phyloP scores from a whole-genome alignment of 805 yeast genomes.

The Pichia rugopelliculosa region DNA sequence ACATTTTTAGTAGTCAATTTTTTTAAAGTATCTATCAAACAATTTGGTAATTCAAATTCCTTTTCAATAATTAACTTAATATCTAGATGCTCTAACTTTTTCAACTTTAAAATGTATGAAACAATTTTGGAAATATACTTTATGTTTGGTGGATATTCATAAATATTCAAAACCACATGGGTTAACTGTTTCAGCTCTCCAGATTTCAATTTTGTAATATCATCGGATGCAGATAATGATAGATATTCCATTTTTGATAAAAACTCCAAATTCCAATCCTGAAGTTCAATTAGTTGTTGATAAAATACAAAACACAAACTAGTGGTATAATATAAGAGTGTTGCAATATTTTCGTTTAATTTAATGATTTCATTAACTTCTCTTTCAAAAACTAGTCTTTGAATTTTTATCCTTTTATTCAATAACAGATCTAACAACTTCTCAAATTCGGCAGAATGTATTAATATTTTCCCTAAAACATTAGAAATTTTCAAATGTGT shows the following conservation, averaged over 20 bases:
- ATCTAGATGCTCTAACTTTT: neutral
- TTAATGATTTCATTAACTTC: neutral
- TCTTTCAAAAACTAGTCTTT: constrained; percentile 4
- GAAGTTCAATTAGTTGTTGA: constrained; percentile 2
- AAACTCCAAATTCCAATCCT: neutral
- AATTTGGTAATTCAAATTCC: constrained; percentile 1
- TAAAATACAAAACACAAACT: constrained; percentile 3
- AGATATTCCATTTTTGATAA: constrained; percentile 1
- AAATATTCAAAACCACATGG: constrained; percentile 2
- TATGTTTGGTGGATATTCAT: constrained; percentile 3
- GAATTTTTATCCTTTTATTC: neutral
- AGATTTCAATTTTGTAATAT: neutral
- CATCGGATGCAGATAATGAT: constrained; percentile 2
- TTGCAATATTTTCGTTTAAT: neutral
- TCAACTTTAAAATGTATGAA: constrained; percentile 1
- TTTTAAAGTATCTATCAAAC: constrained; percentile 1
- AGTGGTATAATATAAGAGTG: neutral
- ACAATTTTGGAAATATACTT: constrained; percentile 1
- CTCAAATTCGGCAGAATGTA: neutral
- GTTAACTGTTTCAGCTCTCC: neutral
- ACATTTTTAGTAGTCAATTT: neutral
- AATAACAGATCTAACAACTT: neutral
- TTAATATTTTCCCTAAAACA: constrained; percentile 1
- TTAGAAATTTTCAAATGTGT: constrained; percentile 1
- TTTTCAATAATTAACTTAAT: constrained; percentile 3